Evolutionary conservation across 768 basidiomycete species (phyloP).

Genomic region (Russula ochroleuca): DNA sequence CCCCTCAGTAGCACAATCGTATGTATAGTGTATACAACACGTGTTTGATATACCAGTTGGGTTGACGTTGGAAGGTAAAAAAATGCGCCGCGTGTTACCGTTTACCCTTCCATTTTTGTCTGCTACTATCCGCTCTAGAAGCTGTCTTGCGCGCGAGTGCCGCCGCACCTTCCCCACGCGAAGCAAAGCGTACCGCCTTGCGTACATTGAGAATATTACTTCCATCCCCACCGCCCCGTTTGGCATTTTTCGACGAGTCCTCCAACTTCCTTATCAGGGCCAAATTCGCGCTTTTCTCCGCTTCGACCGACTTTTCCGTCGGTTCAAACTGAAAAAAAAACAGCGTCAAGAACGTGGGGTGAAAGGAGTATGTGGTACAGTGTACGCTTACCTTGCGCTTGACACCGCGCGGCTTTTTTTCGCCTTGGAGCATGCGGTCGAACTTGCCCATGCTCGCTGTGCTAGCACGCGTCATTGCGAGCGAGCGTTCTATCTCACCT

Average conservation of each 20-base stretch:
- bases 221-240: constrained; percentile 1
- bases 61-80: too few species aligned
- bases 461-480: constrained; percentile 71
- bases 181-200: constrained; percentile 29
- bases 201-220: constrained; percentile 27
- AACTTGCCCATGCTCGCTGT: constrained; percentile 97
- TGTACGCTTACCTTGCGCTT: constrained; percentile 77
- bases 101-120: background rate
- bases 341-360: background rate
- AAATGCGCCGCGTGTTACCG: background rate
- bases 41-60: too few species aligned
- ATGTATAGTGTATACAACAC: constrained; percentile 11
- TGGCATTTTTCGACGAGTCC: constrained; percentile 11
- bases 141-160: constrained; percentile 23
- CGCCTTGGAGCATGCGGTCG: constrained; percentile 85
- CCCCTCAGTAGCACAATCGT: background rate
- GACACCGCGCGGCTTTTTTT: constrained; percentile 80
- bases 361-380: background rate
- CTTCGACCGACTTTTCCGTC: constrained; percentile 55
- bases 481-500: constrained; percentile 65
- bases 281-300: constrained; percentile 71
- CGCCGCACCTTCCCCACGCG: constrained; percentile 19
- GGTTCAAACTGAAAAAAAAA: constrained; percentile 67
- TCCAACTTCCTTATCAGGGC: constrained; percentile 72
- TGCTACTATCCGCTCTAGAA: background rate